Conservation (phyloP, 2,329 filamentous ascomycete genomes). For the Colletotrichum orchidophilum region DNA sequence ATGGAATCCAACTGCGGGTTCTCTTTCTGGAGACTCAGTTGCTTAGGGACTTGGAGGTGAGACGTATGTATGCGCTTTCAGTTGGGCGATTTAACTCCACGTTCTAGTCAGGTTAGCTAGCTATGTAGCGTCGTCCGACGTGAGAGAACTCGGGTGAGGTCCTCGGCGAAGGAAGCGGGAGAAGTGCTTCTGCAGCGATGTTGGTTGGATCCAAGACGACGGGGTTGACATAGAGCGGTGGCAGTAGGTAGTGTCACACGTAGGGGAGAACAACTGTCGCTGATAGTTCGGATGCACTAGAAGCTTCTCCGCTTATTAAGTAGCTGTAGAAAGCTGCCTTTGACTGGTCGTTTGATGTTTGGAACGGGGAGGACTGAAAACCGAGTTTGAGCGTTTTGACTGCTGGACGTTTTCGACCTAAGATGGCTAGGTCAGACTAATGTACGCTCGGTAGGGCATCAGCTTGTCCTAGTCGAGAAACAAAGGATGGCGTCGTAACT, state of each 20-base stretch:
- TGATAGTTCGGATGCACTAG: neutral
- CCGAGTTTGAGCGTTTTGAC: neutral
- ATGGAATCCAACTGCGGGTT: neutral
- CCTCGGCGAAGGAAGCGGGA: neutral
- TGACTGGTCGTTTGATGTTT: neutral
- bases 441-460: neutral
- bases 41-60: neutral
- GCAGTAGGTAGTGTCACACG: neutral
- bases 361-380: neutral
- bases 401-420: neutral
- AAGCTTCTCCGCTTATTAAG: constrained; percentile 29
- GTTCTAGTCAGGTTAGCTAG: neutral
- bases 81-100: neutral
- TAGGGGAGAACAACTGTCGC: neutral
- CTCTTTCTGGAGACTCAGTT: neutral
- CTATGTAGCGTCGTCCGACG: too few relatives aligned
- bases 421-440: neutral
- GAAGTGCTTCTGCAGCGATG: neutral
- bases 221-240: neutral
- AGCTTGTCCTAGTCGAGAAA: neutral
- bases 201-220: neutral
- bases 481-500: neutral
- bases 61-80: neutral
- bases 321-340: neutral
- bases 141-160: neutral